Base-by-base conservation (phyloP, 2,329 filamentous ascomycete genomes). In the Amphichorda felina region DNA sequence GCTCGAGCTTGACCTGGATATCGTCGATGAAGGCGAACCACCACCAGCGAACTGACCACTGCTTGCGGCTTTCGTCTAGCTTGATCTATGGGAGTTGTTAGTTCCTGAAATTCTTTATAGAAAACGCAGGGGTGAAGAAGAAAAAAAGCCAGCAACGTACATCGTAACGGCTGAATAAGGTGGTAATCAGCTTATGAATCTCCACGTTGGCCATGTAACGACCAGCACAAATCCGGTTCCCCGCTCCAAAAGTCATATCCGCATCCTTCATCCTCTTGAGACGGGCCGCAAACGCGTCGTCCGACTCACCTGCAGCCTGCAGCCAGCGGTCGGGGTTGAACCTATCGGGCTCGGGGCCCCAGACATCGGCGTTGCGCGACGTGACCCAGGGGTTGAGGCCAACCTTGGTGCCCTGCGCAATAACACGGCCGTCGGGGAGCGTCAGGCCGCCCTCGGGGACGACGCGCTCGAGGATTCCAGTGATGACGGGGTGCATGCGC, bases 281-380 rank as follows among this genome's bases (percentile, higher is more conserved):
- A 2, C 63, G 52, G 17, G 43, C 39, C 25, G 54, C 39, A 32
- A 55, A 64, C 9, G 41, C 44, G 6, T 50, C 52, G 16, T 37
- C 37, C 26, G 39, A 51, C 41, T 65, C 61, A 2, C 36, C 40
- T 3, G 48, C 43, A 3, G 45, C 39, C 24, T 45, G 49, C 7
- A 72, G 45, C 66, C 67, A 73, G 4, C 69, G 52, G 32, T 67
- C 66, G 0, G 68, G 66, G 1, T 53, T 50, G 42, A 64, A 72
- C 0, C 42, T 40, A 17, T 68, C 55, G 0, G 60, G 56, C 38
- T 72, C 63, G 0, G 51, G 42, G 0, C 66, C 68, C 43, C 64
- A 72, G 3, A 64, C 43, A 0, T 33, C 39, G 30, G 48, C 49
- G 44, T 71, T 62, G 6, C 51, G 47, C 0, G 55, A 51, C 1